Percentiles rank a stretch among this genome's conserved stretches.
These are phyloP conservation scores for Acacia crassicarpa DNA, from an alignment of 306 rosid genomes.

Conservation along the genomic window DNA sequence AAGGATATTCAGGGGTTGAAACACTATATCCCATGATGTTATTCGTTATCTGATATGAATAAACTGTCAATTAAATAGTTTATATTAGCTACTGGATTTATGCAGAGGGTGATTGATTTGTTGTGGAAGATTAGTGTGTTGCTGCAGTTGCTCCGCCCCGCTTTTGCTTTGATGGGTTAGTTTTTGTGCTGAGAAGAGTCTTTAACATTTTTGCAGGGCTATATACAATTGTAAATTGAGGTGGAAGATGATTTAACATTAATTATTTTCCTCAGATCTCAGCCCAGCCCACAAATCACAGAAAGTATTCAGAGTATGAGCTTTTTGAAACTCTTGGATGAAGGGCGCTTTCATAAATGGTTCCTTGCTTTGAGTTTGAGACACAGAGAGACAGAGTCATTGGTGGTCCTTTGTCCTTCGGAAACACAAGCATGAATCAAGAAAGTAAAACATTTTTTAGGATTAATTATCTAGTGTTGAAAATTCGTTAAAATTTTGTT, in stretches of 20 bases:
- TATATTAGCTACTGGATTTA: neutral
- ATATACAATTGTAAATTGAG: neutral
- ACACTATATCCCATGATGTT: neutral
- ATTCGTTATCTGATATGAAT: neutral
- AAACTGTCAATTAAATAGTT: neutral
- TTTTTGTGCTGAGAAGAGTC: neutral
- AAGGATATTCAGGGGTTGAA: slow-evolving; percentile 11
- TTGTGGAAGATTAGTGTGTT: neutral
- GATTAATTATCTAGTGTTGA: neutral
- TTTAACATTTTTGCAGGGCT: neutral
- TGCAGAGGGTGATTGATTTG: neutral
- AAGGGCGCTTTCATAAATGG: neutral
- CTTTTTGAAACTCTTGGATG: neutral
- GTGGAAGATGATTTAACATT: neutral
- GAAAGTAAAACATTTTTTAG: neutral
- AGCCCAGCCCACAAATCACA: neutral
- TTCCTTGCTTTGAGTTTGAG: neutral
- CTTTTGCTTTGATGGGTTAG: neutral
- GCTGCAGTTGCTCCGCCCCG: neutral
- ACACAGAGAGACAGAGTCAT: neutral
- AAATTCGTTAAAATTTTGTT: neutral
- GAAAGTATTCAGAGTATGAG: neutral
- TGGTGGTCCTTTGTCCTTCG: neutral
- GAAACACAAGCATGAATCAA: neutral
- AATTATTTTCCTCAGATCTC: neutral